phyloP scores from a whole-genome alignment of 2,329 filamentous ascomycete species.

The Malbranchea zuffiana region DNA sequence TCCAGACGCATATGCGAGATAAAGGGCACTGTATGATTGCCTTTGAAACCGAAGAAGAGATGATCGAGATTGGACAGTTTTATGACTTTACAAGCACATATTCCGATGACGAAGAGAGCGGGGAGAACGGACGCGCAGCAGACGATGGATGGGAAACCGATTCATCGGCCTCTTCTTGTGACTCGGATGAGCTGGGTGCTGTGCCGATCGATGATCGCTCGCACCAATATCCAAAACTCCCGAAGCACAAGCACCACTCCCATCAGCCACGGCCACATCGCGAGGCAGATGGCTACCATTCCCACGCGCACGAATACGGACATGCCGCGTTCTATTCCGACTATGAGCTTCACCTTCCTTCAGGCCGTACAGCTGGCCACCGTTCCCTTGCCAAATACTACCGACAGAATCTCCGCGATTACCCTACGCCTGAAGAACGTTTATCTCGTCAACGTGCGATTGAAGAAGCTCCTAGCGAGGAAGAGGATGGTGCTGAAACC shows the following conservation, averaged over 20 bases:
- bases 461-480: constrained; percentile 38
- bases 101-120: constrained; percentile 56
- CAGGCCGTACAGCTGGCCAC: constrained; percentile 80
- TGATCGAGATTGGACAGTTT: constrained; percentile 88
- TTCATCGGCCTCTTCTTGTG: constrained; percentile 75
- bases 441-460: constrained; percentile 53
- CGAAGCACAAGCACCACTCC: constrained; percentile 64
- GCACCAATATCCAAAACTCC: constrained; percentile 60
- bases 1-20: constrained; percentile 95
- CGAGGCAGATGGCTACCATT: constrained; percentile 67
- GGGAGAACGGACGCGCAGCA: constrained; percentile 41
- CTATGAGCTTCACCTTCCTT: constrained; percentile 84
- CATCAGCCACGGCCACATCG: constrained; percentile 61
- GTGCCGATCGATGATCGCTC: constrained; percentile 63
- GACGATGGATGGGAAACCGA: constrained; percentile 93
- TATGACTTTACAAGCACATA: constrained; percentile 97
- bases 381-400: constrained; percentile 79
- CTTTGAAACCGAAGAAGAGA: constrained; percentile 76
- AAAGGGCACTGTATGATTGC: constrained; percentile 95
- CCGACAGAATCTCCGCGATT: constrained; percentile 79
- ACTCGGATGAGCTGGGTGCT: constrained; percentile 70
- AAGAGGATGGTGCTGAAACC: constrained; percentile 26
- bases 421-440: constrained; percentile 69
- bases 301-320: constrained; percentile 64
- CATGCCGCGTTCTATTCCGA: constrained; percentile 82